Evolutionary conservation across 495 filamentous ascomycete species (phyloP), one percentile per base, ranked within the genome.

Genomic region (Opeltia flavorubescens): DNA sequence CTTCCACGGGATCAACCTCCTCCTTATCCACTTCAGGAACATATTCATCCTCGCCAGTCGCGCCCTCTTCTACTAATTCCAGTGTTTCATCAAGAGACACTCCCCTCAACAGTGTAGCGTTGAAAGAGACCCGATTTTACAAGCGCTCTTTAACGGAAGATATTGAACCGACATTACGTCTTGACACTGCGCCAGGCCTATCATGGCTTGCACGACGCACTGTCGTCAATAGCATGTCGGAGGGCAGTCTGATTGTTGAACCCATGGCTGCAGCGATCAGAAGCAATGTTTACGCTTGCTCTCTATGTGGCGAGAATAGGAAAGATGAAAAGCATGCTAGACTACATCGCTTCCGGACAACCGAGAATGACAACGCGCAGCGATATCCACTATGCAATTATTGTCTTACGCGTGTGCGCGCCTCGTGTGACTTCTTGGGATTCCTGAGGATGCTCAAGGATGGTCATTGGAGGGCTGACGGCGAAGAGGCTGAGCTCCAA

Each of bases 41-140:
- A 60, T 44, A 52, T 23, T 20, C 45, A 15, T 51, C 70, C 59
- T 12, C 57, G 47, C 49, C 59, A 63, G 28, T 49, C 55, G 43
- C 45, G 11, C 47, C 42, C 1, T 30, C 46, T 11, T 55, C 50
- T 38, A 40, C 50, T 3, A 55, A 43, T 27, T 56, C 53, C 2
- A 58, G 55, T 46, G 39, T 55, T 21, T 59, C 56, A 28, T 50
- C 50, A n/a, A 47, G 50, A 13, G 55, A 50, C 41, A 61, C 61
- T 29, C 58, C 61, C 21, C 48, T 53, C 11, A 49, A 49, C 2
- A 57, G 57, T 34, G 64, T 68, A 18, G 71, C 78, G 7, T 64
- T 98, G 36, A 94, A 94, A 56, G 91, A 95, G 46, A 86, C 83
- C 3, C 83, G 81, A 50, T 96, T 95, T 61, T 98, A 88, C 64